Percentiles rank a stretch among this genome's conserved stretches.
These are phyloP conservation scores for Aspergillus taichungensis DNA, from an alignment of 495 filamentous ascomycete species.

Conservation along the genomic window DNA sequence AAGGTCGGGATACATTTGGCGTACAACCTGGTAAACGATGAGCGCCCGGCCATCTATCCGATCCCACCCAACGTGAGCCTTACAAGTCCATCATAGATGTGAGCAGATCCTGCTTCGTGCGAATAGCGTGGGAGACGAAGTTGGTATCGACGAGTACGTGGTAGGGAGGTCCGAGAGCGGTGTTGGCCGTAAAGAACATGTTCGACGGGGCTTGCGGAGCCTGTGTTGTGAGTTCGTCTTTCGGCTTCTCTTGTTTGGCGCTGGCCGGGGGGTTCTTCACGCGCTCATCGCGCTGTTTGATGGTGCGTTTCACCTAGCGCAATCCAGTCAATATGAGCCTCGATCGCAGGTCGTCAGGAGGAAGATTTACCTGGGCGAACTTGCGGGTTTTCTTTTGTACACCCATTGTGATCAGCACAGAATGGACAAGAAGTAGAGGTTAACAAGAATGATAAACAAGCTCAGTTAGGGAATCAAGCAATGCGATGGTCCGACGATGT, in stretches of 20 bases:
- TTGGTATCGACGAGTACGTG: slow-evolving; percentile 78
- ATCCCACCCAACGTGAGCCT: slow-evolving; percentile 42
- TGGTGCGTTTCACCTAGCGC: slow-evolving; percentile 49
- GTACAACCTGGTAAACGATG: slow-evolving; percentile 41
- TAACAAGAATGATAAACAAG: too few relatives aligned
- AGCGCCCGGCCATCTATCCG: slow-evolving; percentile 53
- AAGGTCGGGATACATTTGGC: slow-evolving; percentile 46
- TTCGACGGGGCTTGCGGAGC: slow-evolving; percentile 69
- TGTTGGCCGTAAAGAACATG: slow-evolving; percentile 95
- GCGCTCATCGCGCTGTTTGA: slow-evolving; percentile 53
- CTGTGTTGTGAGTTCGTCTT: slow-evolving; percentile 25
- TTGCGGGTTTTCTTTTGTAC: slow-evolving; percentile 56
- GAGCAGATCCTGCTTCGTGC: slow-evolving; percentile 79
- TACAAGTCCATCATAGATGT: slow-evolving; percentile 75
- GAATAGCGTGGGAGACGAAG: slow-evolving; percentile 85
- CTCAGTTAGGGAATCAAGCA: too few relatives aligned
- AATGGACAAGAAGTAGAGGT: too few relatives aligned
- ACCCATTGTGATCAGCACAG: slow-evolving; percentile 40
- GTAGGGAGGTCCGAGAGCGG: slow-evolving; percentile 84
- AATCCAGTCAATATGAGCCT: neutral
- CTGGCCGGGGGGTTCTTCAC: slow-evolving; percentile 33
- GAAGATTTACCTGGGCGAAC: slow-evolving; percentile 38
- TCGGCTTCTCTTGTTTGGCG: slow-evolving; percentile 41
- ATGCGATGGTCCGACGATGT: too few relatives aligned
- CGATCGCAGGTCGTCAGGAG: neutral